These are phyloP conservation scores for Tirmania nivea DNA, from an alignment of 495 filamentous ascomycete species.

Conservation along the genomic window DNA sequence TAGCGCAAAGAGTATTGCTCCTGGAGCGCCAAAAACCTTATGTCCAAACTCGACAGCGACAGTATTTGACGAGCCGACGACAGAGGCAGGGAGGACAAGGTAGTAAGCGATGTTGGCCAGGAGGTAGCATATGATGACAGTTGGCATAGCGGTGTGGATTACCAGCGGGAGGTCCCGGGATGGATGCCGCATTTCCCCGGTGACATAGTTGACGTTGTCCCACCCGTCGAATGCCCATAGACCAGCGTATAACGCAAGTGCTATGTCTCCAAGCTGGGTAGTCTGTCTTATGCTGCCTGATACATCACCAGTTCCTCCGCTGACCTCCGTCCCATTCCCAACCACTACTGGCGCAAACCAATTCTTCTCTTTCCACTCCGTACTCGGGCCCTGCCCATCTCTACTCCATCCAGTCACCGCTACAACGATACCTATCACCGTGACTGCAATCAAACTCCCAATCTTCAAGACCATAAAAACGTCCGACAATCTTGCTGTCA, in stretches of 20 bases:
- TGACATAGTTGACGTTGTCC: constrained; percentile 98
- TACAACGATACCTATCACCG: constrained; percentile 73
- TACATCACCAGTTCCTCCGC: background rate
- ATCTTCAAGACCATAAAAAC: constrained; percentile 95
- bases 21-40: constrained; percentile 68
- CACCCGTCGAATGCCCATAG: constrained; percentile 97
- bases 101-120: constrained; percentile 85
- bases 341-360: constrained; percentile 42
- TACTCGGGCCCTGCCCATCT: constrained; percentile 43
- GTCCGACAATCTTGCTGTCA: constrained; percentile 69
- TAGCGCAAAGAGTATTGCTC: constrained; percentile 67
- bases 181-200: constrained; percentile 85
- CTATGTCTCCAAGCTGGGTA: constrained; percentile 16
- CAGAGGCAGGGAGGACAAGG: constrained; percentile 63
- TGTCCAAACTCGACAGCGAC: constrained; percentile 74
- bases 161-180: constrained; percentile 76
- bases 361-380: constrained; percentile 64
- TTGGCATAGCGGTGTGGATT: constrained; percentile 89
- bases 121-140: constrained; percentile 78
- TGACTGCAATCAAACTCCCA: constrained; percentile 65
- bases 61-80: constrained; percentile 70
- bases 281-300: background rate
- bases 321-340: background rate
- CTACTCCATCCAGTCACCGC: constrained; percentile 64
- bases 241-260: constrained; percentile 76